These are phyloP conservation scores for Byssoonygena ceratinophila DNA, from an alignment of 2,329 filamentous ascomycete genomes.

Conservation along the genomic window DNA sequence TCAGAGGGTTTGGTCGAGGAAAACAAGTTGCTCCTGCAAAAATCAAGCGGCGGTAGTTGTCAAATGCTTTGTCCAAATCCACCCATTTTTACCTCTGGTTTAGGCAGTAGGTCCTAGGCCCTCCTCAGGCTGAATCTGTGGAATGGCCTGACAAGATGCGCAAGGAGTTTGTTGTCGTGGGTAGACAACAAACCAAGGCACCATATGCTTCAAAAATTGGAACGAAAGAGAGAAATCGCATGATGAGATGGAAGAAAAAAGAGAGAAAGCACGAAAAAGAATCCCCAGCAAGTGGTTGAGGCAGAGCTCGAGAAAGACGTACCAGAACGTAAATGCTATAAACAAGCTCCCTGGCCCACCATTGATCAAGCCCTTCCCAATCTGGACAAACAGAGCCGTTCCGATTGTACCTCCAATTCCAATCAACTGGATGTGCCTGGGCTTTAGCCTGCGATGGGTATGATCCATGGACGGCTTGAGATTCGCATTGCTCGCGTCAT, in stretches of 20 bases:
- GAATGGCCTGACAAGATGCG: too few relatives aligned
- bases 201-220: too few relatives aligned
- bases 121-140: too few relatives aligned
- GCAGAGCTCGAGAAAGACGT: constrained; percentile 19
- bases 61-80: background rate
- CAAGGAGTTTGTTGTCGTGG: background rate
- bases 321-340: constrained; percentile 39
- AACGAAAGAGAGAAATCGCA: background rate
- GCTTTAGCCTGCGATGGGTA: constrained; percentile 36
- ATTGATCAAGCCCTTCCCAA: constrained; percentile 32
- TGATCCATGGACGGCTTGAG: constrained; percentile 24
- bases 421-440: constrained; percentile 39
- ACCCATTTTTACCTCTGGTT: background rate
- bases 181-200: background rate
- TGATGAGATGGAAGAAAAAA: background rate
- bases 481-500: background rate
- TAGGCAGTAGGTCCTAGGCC: background rate
- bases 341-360: constrained; percentile 38
- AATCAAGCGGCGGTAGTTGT: background rate
- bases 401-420: constrained; percentile 40
- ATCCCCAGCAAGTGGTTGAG: background rate
- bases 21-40: too few relatives aligned
- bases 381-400: constrained; percentile 36
- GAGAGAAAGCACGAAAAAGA: background rate
- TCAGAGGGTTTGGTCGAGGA: background rate